Evolutionary conservation across 2,329 filamentous ascomycete genomes (phyloP).

Genomic region (Colletotrichum sp.): DNA sequence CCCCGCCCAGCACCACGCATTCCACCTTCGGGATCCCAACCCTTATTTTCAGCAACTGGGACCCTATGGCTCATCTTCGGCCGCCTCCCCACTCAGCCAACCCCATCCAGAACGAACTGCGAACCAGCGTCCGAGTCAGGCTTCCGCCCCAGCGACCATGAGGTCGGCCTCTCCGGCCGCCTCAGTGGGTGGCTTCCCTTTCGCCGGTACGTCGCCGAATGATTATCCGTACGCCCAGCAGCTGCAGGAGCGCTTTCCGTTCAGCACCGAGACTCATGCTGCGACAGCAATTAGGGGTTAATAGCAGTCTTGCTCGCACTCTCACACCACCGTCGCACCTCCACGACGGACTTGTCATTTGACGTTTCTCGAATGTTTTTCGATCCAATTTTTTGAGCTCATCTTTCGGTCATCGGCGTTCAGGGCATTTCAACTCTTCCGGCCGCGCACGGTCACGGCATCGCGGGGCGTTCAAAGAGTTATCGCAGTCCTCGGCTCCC

Average conservation of each 20-base stretch:
- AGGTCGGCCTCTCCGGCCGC: constrained; percentile 50
- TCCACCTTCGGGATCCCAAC: constrained; percentile 26
- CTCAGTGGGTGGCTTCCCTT: constrained; percentile 46
- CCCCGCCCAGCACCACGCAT: constrained; percentile 47
- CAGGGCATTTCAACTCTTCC: neutral
- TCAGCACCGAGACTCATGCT: constrained; percentile 50
- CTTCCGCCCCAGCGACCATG: constrained; percentile 36
- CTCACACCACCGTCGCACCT: neutral
- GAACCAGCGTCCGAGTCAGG: constrained; percentile 32
- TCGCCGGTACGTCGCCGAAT: constrained; percentile 50
- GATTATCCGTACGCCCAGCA: constrained; percentile 45
- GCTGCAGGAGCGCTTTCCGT: constrained; percentile 53
- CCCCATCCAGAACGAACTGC: constrained; percentile 28
- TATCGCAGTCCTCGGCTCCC: neutral
- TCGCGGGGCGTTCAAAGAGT: constrained; percentile 15
- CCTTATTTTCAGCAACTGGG: constrained; percentile 25
- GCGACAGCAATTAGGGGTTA: constrained; percentile 53
- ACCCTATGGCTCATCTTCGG: constrained; percentile 35
- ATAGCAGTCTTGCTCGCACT: neutral
- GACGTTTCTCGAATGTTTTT: constrained; percentile 21
- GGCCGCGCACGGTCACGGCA: constrained; percentile 14
- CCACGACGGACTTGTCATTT: neutral
- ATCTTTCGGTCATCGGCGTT: constrained; percentile 15
- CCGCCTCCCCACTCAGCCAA: constrained; percentile 35
- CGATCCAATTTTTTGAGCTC: neutral